Percentiles rank a stretch among this genome's conserved stretches.
These are phyloP conservation scores for Lunasporangiospora selenospora DNA, from an alignment of 192 early-diverging fungal genomes.

Conservation along the genomic window DNA sequence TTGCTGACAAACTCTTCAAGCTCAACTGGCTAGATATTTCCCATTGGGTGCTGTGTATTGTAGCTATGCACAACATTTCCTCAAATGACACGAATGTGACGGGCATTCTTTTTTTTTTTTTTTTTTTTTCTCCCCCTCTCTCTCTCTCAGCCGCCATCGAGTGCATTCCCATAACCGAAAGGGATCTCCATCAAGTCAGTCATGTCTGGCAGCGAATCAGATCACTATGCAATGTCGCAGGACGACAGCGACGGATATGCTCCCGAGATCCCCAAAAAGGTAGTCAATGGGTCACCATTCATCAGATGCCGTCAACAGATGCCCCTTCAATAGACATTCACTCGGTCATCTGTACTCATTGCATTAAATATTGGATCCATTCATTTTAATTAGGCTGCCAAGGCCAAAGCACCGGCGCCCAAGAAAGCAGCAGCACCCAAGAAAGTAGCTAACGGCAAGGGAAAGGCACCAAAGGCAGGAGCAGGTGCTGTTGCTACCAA, in stretches of 20 bases:
- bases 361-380: no score
- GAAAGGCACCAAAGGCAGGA: conserved; percentile 11
- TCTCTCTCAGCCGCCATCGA: background rate
- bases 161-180: no score
- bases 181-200: no score
- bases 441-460: background rate
- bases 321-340: no score
- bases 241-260: conserved; percentile 42
- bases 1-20: no score
- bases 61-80: background rate
- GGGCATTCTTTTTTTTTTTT: background rate
- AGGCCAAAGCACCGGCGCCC: background rate
- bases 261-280: conserved; percentile 39
- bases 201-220: conserved; percentile 40
- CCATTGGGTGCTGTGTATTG: no score
- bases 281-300: background rate
- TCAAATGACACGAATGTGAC: background rate
- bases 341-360: no score
- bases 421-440: conserved; percentile 1
- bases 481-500: background rate
- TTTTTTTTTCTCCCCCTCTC: background rate
- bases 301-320: background rate
- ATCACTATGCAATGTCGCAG: conserved; percentile 40
- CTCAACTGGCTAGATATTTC: no score
- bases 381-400: no score